Conservation (phyloP, 2,329 filamentous ascomycete genomes). For the Macroventuria anomochaeta region DNA sequence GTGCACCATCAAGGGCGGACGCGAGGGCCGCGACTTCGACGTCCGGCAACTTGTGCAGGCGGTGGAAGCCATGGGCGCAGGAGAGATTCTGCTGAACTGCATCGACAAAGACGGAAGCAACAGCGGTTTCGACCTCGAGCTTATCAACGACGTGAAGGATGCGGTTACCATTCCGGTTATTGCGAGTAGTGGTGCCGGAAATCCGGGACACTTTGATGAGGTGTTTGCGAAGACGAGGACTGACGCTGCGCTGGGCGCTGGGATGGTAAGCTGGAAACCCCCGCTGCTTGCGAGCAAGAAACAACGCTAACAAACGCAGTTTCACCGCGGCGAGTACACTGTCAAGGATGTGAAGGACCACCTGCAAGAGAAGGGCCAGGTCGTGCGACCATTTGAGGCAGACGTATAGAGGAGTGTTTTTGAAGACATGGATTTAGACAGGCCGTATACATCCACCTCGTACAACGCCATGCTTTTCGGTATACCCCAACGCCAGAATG, state of each 20-base stretch:
- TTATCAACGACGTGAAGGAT: constrained; percentile 87
- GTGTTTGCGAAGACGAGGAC: constrained; percentile 86
- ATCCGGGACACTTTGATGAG: constrained; percentile 85
- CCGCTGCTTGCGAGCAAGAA: background rate
- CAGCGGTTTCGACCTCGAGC: constrained; percentile 90
- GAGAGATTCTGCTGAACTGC: constrained; percentile 94
- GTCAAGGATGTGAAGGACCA: constrained; percentile 92
- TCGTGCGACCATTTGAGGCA: constrained; percentile 78
- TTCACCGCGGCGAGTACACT: constrained; percentile 93
- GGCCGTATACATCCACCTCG: background rate
- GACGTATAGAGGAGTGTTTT: constrained; percentile 17
- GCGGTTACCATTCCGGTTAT: constrained; percentile 92
- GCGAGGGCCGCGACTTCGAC: constrained; percentile 92
- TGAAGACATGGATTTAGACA: background rate
- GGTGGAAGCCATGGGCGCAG: constrained; percentile 93
- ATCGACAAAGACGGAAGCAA: constrained; percentile 97
- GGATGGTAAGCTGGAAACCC: constrained; percentile 71
- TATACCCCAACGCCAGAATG: constrained; percentile 29
- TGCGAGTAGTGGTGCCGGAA: constrained; percentile 89
- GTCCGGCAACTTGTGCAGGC: constrained; percentile 86
- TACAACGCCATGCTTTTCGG: constrained; percentile 29
- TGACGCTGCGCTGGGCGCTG: constrained; percentile 91
- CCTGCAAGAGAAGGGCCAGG: constrained; percentile 71
- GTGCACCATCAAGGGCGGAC: constrained; percentile 93
- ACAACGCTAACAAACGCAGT: constrained; percentile 56